Evolutionary conservation across 768 basidiomycete species (phyloP).

Genomic region (Macrolepiota albuminosa): DNA sequence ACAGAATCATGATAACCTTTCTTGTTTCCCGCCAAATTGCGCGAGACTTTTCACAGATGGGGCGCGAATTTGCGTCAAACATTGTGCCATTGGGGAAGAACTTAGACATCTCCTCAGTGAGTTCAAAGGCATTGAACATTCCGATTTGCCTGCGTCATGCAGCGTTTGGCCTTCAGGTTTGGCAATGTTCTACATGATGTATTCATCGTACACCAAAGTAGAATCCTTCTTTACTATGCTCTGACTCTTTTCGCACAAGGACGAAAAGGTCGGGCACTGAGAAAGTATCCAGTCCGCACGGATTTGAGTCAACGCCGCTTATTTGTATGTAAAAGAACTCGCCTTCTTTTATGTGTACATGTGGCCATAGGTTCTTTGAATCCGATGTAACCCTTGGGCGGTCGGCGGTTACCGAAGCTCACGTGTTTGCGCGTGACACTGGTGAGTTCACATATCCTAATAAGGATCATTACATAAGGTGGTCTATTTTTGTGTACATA

Average conservation of each 20-base stretch:
- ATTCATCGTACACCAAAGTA: constrained; percentile 50
- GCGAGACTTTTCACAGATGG: constrained; percentile 35
- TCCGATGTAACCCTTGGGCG: constrained; percentile 37
- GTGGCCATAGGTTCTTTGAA: constrained; percentile 45
- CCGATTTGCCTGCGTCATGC: constrained; percentile 27
- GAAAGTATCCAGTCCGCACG: background rate
- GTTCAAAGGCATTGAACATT: constrained; percentile 35
- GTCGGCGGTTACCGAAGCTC: too few species aligned
- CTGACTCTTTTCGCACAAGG: constrained; percentile 23
- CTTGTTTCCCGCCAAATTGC: constrained; percentile 49
- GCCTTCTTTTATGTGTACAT: constrained; percentile 35
- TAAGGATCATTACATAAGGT: too few species aligned
- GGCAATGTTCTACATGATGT: constrained; percentile 30
- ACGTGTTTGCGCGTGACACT: too few species aligned
- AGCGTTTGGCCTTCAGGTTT: constrained; percentile 33
- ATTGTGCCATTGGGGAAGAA: constrained; percentile 32
- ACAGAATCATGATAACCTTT: constrained; percentile 47
- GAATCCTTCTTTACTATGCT: constrained; percentile 40
- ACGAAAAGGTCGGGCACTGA: constrained; percentile 43
- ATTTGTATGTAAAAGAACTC: background rate
- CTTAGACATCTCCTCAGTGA: constrained; percentile 35
- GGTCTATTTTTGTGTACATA: too few species aligned
- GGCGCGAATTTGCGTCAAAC: constrained; percentile 39
- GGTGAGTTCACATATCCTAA: too few species aligned
- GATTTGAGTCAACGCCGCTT: background rate